phyloP scores from a whole-genome alignment of 2,329 filamentous ascomycete genomes.

The Colletotrichum trifolii region DNA sequence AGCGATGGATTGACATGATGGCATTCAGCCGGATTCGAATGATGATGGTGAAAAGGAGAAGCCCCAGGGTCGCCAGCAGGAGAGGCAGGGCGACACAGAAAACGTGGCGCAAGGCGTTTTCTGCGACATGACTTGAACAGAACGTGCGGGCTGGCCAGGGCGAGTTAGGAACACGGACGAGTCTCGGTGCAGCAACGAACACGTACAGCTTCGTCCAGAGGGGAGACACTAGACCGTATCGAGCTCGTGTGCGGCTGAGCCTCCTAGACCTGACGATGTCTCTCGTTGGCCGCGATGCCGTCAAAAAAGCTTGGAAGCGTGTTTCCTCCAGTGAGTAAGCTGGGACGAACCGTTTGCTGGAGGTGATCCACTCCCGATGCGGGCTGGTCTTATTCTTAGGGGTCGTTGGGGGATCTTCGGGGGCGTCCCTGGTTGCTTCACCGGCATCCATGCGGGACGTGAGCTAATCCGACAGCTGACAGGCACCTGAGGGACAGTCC shows the following conservation, averaged over 20 bases:
- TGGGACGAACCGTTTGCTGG: conserved; percentile 2
- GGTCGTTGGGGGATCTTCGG: conserved; percentile 25
- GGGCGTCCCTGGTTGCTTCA: conserved; percentile 27
- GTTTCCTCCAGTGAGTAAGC: conserved; percentile 1
- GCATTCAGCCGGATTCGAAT: not conserved
- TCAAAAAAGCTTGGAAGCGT: not conserved
- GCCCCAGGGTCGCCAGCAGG: conserved; percentile 1
- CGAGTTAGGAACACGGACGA: not conserved
- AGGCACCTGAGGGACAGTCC: too few species aligned
- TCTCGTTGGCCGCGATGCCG: conserved; percentile 4
- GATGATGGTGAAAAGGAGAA: not conserved
- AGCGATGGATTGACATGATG: not conserved
- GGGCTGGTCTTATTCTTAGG: conserved; percentile 32
- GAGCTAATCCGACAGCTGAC: not conserved
- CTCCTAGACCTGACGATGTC: conserved; percentile 8
- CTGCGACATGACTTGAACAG: conserved; percentile 29
- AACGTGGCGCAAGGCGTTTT: conserved; percentile 31
- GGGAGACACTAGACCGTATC: not conserved
- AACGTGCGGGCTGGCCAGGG: conserved; percentile 8
- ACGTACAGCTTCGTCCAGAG: too few species aligned
- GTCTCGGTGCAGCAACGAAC: too few species aligned
- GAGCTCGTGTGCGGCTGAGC: conserved; percentile 33
- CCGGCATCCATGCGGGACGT: conserved; percentile 12
- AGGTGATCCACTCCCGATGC: conserved; percentile 12
- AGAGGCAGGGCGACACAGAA: not conserved